phyloP scores from a whole-genome alignment of 257 asterid genomes.

The Capsicum pubescens region DNA sequence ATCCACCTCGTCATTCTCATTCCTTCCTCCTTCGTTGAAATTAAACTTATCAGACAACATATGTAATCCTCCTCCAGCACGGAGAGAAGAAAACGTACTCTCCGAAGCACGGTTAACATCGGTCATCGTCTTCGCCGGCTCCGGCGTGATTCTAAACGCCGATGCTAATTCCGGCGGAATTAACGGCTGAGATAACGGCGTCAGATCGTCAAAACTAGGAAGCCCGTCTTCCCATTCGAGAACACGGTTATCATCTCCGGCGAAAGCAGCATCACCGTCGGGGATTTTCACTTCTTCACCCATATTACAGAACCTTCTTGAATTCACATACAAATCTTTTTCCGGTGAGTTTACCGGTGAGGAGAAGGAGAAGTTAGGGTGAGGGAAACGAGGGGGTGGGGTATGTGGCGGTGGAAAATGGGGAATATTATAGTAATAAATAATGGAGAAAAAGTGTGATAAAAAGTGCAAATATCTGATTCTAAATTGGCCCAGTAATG shows the following conservation, averaged over 20 bases:
- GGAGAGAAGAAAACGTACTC: constrained; percentile 29
- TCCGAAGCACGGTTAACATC: constrained; percentile 40
- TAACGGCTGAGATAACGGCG: constrained; percentile 35
- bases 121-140: constrained; percentile 29
- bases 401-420: constrained; percentile 41
- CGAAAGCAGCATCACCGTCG: constrained; percentile 27
- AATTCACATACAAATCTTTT: neutral
- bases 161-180: constrained; percentile 38
- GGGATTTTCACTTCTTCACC: constrained; percentile 63
- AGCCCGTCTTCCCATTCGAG: constrained; percentile 37
- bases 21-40: constrained; percentile 12
- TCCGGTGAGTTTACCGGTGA: constrained; percentile 1
- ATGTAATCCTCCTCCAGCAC: neutral
- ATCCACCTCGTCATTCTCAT: constrained; percentile 29
- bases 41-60: constrained; percentile 4
- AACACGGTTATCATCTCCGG: constrained; percentile 30
- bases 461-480: constrained; percentile 67
- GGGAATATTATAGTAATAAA: constrained; percentile 29
- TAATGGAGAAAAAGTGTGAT: constrained; percentile 31
- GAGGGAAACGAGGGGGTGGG: constrained; percentile 20
- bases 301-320: constrained; percentile 40
- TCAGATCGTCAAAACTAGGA: constrained; percentile 36
- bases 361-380: neutral
- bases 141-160: constrained; percentile 38
- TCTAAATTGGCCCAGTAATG: constrained; percentile 41